Base-by-base conservation (phyloP, 305 asterid genomes). In the Coffea humblotiana region DNA sequence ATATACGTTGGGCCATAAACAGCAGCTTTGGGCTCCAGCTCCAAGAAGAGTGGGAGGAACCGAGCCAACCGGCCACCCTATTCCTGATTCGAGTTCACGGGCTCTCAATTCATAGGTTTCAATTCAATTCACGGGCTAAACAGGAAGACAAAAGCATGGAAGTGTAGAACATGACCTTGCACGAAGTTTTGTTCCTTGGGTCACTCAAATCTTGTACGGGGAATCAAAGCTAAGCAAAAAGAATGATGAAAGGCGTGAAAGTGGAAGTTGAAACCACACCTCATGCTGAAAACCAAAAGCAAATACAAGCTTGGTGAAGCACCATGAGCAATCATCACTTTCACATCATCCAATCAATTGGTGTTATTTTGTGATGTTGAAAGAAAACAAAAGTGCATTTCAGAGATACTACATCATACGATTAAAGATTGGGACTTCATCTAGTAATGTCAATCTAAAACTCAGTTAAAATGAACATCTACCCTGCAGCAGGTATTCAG, bases 401-500 rank as follows among this genome's bases (percentile, higher is more conserved):
- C 75, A 11, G 3, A 45, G 19, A 12, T 54, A 69, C 13, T 45
- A 8, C 21, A n/a, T 0, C 29, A 48, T 6, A 8, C 8, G 23
- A 21, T 47, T 71, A 25, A 45, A n/a, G 27, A 40, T 45, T 3
- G 18, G 23, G 40, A 71, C 54, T 71, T 47, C 43, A n/a, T 16
- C n/a, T 25, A 58, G 3, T 32, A 32, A 32, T 32, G 32, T 32
- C 11, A 9, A 56, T 10, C 48, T n/a, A 32, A 71, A 15, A 47
- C 43, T 40, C 43, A 5, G 43, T 40, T 40, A 40, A 71, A n/a
- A 25, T 0, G 16, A 54, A 54, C 61, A 43, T 19, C 54, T n/a
- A 29, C n/a, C 60, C 12, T 71, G 29, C 75, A n/a, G 74, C 75
- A 11, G 60, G 52, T 45, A 29, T 47, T 13, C 75, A 47, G 75